phyloP scores from a whole-genome alignment of 441 rosid genomes.

The Populus trichocarpa region DNA sequence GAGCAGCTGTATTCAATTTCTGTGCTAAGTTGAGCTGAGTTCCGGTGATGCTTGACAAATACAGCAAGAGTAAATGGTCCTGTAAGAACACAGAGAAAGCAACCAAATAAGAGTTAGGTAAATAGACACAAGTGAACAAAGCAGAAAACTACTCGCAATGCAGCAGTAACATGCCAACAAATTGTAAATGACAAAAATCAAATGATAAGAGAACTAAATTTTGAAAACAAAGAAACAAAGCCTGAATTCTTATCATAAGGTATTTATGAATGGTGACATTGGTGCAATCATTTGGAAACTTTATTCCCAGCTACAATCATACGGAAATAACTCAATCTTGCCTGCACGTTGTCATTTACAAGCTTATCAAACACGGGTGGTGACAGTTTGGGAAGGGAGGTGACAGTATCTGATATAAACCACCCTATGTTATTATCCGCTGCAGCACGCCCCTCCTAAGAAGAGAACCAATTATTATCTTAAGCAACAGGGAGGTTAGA shows the following conservation, averaged over 20 bases:
- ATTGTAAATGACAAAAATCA: neutral
- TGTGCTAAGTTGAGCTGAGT: conserved; percentile 90
- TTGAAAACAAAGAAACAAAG: too few species aligned
- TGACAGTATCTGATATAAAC: conserved; percentile 58
- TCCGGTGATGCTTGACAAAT: conserved; percentile 86
- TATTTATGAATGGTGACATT: too few species aligned
- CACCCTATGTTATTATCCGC: conserved; percentile 77
- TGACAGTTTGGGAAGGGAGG: conserved; percentile 68
- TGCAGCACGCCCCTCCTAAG: conserved; percentile 62
- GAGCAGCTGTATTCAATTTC: conserved; percentile 93
- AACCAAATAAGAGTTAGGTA: too few species aligned
- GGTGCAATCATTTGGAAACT: too few species aligned
- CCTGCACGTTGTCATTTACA: conserved; percentile 83
- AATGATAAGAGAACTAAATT: neutral
- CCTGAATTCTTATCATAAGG: too few species aligned
- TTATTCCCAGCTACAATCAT: too few species aligned
- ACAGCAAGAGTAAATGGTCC: conserved; percentile 80
- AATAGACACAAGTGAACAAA: neutral
- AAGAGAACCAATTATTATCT: neutral
- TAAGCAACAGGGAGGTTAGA: conserved; percentile 7
- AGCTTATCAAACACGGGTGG: conserved; percentile 82
- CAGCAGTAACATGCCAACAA: neutral
- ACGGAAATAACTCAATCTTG: conserved; percentile 17
- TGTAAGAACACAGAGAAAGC: conserved; percentile 17
- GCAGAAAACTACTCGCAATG: neutral